phyloP scores from a whole-genome alignment of 2,329 filamentous ascomycete species.

The Diaporthe sp. region DNA sequence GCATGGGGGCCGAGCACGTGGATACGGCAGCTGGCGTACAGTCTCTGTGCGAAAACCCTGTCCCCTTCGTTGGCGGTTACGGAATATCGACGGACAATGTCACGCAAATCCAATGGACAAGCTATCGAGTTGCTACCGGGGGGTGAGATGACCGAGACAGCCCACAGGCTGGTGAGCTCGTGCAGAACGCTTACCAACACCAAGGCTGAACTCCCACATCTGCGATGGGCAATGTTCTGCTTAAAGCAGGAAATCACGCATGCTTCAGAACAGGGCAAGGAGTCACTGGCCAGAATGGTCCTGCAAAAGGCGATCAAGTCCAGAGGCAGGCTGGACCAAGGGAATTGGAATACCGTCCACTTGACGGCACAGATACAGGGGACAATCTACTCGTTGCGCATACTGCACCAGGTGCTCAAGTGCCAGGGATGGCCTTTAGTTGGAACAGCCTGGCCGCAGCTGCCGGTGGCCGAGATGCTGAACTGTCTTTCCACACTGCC shows the following conservation, averaged over 20 bases:
- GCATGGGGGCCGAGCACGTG: conserved; percentile 51
- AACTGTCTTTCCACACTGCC: conserved; percentile 28
- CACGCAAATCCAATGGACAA: conserved; percentile 44
- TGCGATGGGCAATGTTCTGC: conserved; percentile 49
- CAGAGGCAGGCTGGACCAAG: conserved; percentile 44
- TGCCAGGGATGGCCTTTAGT: conserved; percentile 4
- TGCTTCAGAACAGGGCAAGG: conserved; percentile 45
- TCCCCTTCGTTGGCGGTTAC: conserved; percentile 39
- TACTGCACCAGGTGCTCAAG: conserved; percentile 60
- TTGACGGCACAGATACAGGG: conserved; percentile 70
- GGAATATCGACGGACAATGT: conserved; percentile 51
- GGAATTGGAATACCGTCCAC: conserved; percentile 70
- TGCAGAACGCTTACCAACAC: neutral
- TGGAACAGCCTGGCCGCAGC: neutral
- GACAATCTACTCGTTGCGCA: conserved; percentile 69
- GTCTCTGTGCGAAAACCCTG: conserved; percentile 35
- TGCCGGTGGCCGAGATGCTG: conserved; percentile 5
- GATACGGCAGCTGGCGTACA: conserved; percentile 50
- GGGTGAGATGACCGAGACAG: conserved; percentile 38
- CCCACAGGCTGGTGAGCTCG: conserved; percentile 38
- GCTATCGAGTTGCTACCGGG: conserved; percentile 41
- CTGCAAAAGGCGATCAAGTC: conserved; percentile 41
- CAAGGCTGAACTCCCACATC: neutral
- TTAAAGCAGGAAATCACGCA: conserved; percentile 49
- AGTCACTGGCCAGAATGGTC: conserved; percentile 44